Base-by-base conservation (phyloP, 495 filamentous ascomycete genomes). In the Aspergillus saccharolyticus region DNA sequence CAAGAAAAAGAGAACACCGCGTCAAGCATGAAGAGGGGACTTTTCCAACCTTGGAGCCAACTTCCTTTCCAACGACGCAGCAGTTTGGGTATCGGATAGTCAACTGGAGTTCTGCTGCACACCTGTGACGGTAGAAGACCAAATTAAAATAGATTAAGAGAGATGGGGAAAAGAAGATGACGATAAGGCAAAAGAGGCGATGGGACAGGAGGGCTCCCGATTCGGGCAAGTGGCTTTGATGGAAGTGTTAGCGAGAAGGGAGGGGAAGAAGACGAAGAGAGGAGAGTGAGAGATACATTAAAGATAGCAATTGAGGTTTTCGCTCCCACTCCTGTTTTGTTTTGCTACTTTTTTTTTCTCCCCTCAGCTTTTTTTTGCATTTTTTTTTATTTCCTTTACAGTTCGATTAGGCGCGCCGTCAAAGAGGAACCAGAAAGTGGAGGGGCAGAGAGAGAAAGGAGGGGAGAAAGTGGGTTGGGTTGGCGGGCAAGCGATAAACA, bases 351-450 rank as follows among this genome's bases (percentile, higher is more conserved):
- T 58, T 43, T 50, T 2, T 28, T 28, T 33, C 46, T 52, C 44
- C 48, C 53, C 44, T 45, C 21, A 28, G 44, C 53, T 55, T 57
- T 56, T 58, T 44, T 45, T 25, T 24, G 51, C 46, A 25, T 50
- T 46, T 49, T 56, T 58, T 43, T 25, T 48, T 48, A 8, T 48
- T 24, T 49, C 39, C 20, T 44, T 54, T 53, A 30, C 42, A 42
- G 25, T 56, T 58, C 25, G 52, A 50, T 44, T 54, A 52, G 61
- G 55, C 56, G 53, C 63, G 28, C 28, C 54, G 55, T 50, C 54
- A 61, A 39, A 56, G 57, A 61, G 56, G 58, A 61, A 61, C 58
- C 57, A 58, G 48, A 59, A 60, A 56, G 30, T 57, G 54, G 59
- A 62, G 54, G 58, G 53, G 56, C 51, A 50, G 53, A 43, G 57